Conservation (phyloP, 306 rosid genomes). For the Arachis hypogaea region DNA sequence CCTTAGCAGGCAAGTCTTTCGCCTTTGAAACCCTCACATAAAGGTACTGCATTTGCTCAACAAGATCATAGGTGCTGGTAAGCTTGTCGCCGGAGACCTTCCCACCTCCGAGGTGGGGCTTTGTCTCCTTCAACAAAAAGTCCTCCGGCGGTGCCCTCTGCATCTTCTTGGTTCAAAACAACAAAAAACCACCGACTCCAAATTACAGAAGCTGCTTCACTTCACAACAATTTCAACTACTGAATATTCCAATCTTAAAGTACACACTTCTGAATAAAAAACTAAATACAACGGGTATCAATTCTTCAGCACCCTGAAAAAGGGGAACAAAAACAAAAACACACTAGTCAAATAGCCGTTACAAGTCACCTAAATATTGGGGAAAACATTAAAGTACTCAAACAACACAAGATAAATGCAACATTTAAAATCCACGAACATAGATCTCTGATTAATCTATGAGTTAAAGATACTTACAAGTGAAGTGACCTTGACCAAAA, state of each 20-base stretch:
- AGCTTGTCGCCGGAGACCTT: slow-evolving; percentile 88
- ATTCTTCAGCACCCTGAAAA: slow-evolving; percentile 52
- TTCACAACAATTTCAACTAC: slow-evolving; percentile 28
- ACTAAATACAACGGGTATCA: slow-evolving; percentile 42
- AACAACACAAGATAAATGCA: slow-evolving; percentile 18
- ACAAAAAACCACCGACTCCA: slow-evolving; percentile 35
- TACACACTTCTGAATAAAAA: slow-evolving; percentile 36
- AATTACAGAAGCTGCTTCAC: slow-evolving; percentile 27
- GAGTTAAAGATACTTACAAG: slow-evolving; percentile 31
- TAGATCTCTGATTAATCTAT: slow-evolving; percentile 20
- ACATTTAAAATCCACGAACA: slow-evolving; percentile 24
- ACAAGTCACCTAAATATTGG: slow-evolving; percentile 53
- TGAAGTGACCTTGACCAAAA: slow-evolving; percentile 34
- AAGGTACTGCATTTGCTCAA: slow-evolving; percentile 99
- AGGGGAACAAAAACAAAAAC: slow-evolving; percentile 42
- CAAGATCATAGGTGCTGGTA: slow-evolving; percentile 94
- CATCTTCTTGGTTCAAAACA: slow-evolving; percentile 61
- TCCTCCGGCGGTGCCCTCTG: slow-evolving; percentile 94
- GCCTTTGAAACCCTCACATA: slow-evolving; percentile 95
- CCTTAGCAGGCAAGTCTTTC: slow-evolving; percentile 78
- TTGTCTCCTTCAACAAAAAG: slow-evolving; percentile 90
- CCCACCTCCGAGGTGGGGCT: slow-evolving; percentile 96
- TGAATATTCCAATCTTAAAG: slow-evolving; percentile 14
- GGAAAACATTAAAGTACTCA: slow-evolving; percentile 41
- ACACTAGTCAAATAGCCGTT: slow-evolving; percentile 60